Base-by-base conservation (phyloP, 129 eudicot species). In the Pittosporum tobira region DNA sequence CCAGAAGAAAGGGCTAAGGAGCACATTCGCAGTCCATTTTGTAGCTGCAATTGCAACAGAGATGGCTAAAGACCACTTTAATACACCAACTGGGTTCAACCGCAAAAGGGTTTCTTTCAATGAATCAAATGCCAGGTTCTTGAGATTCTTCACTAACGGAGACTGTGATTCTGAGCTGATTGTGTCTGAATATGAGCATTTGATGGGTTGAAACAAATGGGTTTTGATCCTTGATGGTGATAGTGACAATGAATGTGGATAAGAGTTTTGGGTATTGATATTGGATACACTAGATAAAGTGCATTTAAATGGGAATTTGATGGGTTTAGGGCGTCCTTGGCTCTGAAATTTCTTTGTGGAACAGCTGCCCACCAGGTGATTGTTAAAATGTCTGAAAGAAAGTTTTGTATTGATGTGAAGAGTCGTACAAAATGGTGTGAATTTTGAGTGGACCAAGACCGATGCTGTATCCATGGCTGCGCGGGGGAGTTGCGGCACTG, bases 1-100 rank as follows among this genome's bases (percentile, higher is more conserved):
- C 96, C 96, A 88, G 51, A 88, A 71, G 63, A 88, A 88, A 12
- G 96, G 96, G 47, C 63, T 88, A 1, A 77, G 51, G 27, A 79
- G 16, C 59, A 73, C 29, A 68, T 60, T 72, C 10, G 78, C 51
- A 12, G 61, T 64, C 94, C 88, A 81, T 72, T 81, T 84, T 10
- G 67, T 57, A 4, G 71, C 77, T 1, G 69, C 81, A 42, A 74
- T 25, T 25, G 83, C 96, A 55, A 75, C 2, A 16, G 76, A 69
- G 5, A 78, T 62, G 8, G 78, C 47, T 55, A 75, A 40, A 56
- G 50, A 65, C 88, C 80, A 72, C 66, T 84, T 88, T 43, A 77
- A 74, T 7, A 70, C 57, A 51, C 74, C 74, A 67, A 74, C 4
- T 22, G 91, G 91, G 45, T 80, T 88, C 48, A 88, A 62, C 51